Evolutionary conservation across 208 protist genomes (phyloP).

Genomic region (Leishmania martiniquensis): DNA sequence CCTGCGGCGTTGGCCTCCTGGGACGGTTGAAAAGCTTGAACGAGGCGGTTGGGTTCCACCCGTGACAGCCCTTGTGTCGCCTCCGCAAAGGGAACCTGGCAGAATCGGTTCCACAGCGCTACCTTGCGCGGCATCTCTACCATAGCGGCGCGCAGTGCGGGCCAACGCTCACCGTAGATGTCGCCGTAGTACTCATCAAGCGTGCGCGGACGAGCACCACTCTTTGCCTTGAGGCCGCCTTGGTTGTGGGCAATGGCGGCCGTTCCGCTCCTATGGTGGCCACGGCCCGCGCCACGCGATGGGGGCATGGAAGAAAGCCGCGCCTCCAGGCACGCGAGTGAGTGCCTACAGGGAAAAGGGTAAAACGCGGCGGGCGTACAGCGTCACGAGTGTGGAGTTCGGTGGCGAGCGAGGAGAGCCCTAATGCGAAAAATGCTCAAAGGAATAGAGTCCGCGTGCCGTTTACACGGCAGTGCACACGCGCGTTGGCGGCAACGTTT

Average conservation of each 20-base stretch:
- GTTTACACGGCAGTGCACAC: not conserved
- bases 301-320: constrained; percentile 15
- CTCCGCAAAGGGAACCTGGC: constrained; percentile 67
- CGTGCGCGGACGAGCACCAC: constrained; percentile 14
- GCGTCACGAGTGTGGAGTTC: not conserved
- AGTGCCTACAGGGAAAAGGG: not conserved
- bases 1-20: not conserved
- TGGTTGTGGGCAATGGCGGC: constrained; percentile 11
- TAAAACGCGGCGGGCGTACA: not conserved
- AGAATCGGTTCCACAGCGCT: constrained; percentile 84
- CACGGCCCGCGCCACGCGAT: not conserved
- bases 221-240: constrained; percentile 9
- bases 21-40: constrained; percentile 47
- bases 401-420: not conserved
- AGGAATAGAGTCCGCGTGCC: not conserved
- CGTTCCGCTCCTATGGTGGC: constrained; percentile 9
- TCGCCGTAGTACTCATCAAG: constrained; percentile 77
- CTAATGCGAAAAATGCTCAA: not conserved
- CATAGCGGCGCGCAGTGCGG: constrained; percentile 58
- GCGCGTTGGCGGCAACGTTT: not conserved
- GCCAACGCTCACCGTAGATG: constrained; percentile 81
- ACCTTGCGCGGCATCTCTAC: constrained; percentile 45
- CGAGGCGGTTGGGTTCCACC: constrained; percentile 44
- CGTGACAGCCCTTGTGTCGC: constrained; percentile 54
- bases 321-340: not conserved